Evolutionary conservation across 179 eudicot species (phyloP).

Genomic region (Gypsophila paniculata): DNA sequence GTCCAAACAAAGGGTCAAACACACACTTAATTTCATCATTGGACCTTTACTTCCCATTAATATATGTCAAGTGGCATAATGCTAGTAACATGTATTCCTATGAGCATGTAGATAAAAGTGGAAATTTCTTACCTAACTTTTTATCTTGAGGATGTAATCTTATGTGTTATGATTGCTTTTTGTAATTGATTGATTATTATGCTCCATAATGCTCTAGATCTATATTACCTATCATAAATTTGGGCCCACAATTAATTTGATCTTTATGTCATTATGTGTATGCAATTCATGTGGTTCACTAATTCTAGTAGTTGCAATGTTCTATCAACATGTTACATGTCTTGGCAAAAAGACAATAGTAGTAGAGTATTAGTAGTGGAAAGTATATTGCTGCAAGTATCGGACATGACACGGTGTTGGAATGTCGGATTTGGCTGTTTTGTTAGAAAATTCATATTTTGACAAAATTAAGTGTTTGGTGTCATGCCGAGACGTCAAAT

Average conservation of each 20-base stretch:
- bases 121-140: not conserved
- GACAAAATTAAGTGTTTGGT: too few relatives aligned
- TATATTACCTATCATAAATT: not conserved
- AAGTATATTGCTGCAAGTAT: too few relatives aligned
- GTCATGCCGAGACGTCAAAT: too few relatives aligned
- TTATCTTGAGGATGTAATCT: constrained; percentile 7
- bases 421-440: too few relatives aligned
- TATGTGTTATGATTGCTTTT: constrained; percentile 18
- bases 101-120: constrained; percentile 3
- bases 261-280: not conserved
- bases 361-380: not conserved
- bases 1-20: too few relatives aligned
- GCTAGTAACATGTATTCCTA: not conserved
- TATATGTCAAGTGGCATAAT: not conserved
- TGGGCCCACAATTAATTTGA: constrained; percentile 6
- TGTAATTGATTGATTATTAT: constrained; percentile 15
- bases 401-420: too few relatives aligned
- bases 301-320: constrained; percentile 27
- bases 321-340: constrained; percentile 19
- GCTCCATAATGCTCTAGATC: constrained; percentile 24
- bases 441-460: too few relatives aligned
- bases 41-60: not conserved
- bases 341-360: not conserved
- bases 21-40: too few relatives aligned
- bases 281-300: constrained; percentile 26